A percentile compares a stretch with the other conserved stretches of the same genome.
Conservation (phyloP, 208 protist genomes). For the Acanthamoeba polyphaga region DNA sequence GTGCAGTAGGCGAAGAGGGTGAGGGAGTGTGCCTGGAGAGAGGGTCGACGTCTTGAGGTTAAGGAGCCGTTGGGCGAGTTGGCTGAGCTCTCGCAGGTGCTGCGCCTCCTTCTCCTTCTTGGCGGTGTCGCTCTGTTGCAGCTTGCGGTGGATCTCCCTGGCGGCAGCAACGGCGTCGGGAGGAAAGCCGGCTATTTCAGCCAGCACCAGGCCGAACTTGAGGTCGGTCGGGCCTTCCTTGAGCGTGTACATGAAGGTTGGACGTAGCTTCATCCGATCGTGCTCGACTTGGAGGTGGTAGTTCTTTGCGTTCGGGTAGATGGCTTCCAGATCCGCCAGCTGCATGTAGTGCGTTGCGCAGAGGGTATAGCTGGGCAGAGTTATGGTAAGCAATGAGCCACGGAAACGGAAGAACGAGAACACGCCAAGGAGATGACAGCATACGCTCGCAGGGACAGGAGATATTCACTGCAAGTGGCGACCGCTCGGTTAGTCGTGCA, state of each 20-base stretch:
- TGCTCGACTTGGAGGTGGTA: conserved; percentile 74
- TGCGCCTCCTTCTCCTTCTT: conserved; percentile 5
- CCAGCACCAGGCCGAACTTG: conserved; percentile 46
- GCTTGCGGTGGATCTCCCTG: conserved; percentile 39
- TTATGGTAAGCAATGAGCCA: neutral
- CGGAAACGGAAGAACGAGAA: neutral
- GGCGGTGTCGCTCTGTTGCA: conserved; percentile 23
- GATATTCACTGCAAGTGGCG: conserved; percentile 15
- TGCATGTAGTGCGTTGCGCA: conserved; percentile 69
- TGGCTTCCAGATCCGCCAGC: conserved; percentile 13
- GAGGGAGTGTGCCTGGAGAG: neutral
- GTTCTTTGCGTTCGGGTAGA: conserved; percentile 76
- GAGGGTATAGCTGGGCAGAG: conserved; percentile 20
- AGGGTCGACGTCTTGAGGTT: conserved; percentile 74
- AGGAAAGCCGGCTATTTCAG: conserved; percentile 50
- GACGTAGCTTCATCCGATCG: neutral
- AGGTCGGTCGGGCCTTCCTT: conserved; percentile 63
- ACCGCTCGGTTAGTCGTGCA: neutral
- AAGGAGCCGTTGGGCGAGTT: conserved; percentile 45
- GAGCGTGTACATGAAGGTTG: conserved; percentile 55
- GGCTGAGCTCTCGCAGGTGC: neutral
- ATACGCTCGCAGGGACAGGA: conserved; percentile 28
- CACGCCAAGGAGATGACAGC: neutral
- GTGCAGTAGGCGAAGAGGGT: neutral
- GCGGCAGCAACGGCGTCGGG: conserved; percentile 21